Conservation (phyloP, 306 rosid species). For the Vigna unguiculata region DNA sequence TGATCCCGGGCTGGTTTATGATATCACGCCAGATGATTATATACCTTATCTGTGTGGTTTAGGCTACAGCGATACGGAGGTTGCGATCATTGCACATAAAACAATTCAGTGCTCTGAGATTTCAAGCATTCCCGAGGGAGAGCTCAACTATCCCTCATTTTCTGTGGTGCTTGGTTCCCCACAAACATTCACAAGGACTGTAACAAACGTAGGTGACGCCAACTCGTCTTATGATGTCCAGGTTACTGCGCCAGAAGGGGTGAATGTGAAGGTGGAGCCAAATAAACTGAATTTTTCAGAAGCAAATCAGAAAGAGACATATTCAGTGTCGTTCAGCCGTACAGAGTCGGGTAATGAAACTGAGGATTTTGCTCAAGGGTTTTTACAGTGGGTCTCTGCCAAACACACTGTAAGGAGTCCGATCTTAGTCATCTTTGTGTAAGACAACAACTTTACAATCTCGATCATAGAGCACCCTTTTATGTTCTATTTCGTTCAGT, state of each 20-base stretch:
- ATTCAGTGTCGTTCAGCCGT: constrained; percentile 58
- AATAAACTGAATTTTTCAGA: constrained; percentile 56
- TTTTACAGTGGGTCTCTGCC: constrained; percentile 61
- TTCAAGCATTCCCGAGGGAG: constrained; percentile 70
- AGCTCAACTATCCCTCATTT: constrained; percentile 81
- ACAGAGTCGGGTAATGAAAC: constrained; percentile 39
- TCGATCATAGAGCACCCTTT: neutral
- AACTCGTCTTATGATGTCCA: constrained; percentile 54
- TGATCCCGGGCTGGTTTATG: constrained; percentile 74
- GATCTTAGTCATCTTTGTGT: constrained; percentile 53
- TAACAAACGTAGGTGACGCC: constrained; percentile 76
- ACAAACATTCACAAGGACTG: constrained; percentile 69
- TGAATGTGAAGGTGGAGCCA: constrained; percentile 62
- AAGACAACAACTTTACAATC: constrained; percentile 2
- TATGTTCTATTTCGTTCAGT: constrained; percentile 5
- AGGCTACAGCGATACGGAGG: constrained; percentile 58
- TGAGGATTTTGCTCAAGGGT: constrained; percentile 58
- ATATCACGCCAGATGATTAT: constrained; percentile 71
- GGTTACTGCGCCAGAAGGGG: constrained; percentile 61
- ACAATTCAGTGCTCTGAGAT: constrained; percentile 55
- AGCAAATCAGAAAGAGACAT: constrained; percentile 62
- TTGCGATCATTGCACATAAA: constrained; percentile 56
- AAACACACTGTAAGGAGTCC: constrained; percentile 62
- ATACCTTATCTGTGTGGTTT: constrained; percentile 78
- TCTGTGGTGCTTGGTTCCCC: constrained; percentile 62